These are phyloP conservation scores for Aspergillus sp. DNA, from an alignment of 2,329 filamentous ascomycete species.

Conservation along the genomic window DNA sequence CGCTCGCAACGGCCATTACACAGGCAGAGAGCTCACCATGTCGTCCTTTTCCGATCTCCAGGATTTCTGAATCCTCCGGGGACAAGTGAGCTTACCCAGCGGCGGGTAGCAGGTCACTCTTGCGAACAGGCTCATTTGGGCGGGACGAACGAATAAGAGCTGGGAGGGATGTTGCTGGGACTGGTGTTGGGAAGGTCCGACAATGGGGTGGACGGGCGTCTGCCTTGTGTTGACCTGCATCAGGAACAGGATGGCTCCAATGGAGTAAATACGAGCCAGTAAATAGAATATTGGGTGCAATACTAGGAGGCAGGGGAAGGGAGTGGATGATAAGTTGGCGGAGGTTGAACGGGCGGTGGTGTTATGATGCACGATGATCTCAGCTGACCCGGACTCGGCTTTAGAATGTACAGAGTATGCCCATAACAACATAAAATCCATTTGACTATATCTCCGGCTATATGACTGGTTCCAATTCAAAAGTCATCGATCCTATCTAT, in stretches of 20 bases:
- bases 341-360: conserved; percentile 2
- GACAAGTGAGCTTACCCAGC: conserved; percentile 62
- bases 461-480: too few species aligned
- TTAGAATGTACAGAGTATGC: too few species aligned
- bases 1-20: not conserved
- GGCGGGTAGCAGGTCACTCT: conserved; percentile 58
- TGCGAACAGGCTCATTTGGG: conserved; percentile 43
- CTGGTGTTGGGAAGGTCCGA: conserved; percentile 5
- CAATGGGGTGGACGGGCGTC: conserved; percentile 14
- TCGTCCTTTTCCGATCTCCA: conserved; percentile 11
- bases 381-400: too few species aligned
- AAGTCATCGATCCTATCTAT: too few species aligned
- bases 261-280: too few species aligned
- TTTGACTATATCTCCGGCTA: too few species aligned
- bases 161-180: conserved; percentile 11
- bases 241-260: too few species aligned
- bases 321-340: too few species aligned
- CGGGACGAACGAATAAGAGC: conserved; percentile 25
- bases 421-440: too few species aligned
- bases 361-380: conserved; percentile 6
- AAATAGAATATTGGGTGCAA: too few species aligned
- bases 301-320: too few species aligned
- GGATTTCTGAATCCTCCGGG: conserved; percentile 34
- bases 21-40: conserved; percentile 15
- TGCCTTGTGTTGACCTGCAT: conserved; percentile 9